Evolutionary conservation across 2,329 filamentous ascomycete species (phyloP), one percentile per base, ranked within the genome.

Genomic region (Epichloe coenophiala): DNA sequence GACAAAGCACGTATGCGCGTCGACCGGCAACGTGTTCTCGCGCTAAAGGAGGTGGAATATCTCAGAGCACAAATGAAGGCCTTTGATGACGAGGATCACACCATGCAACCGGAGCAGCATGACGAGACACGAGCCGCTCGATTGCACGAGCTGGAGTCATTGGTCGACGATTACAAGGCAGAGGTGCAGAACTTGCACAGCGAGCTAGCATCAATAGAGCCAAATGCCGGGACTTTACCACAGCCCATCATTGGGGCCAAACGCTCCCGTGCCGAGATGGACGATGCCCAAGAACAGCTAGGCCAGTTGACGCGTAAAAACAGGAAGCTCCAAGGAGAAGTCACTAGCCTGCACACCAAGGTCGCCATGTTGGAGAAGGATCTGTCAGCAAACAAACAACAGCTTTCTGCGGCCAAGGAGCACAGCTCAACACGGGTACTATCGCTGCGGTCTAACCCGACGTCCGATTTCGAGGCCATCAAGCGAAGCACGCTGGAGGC

Each of bases 21-120:
- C 0, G 91, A 98, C 59, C 78, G 93, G 52, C 91, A 97, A 63
- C 86, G 88, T 52, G 80, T 77, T 1, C 76, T 98, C 7, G 88
- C 90, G 0, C 76, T 88, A 23, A 96, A 96, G 62, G 94, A 98
- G 64, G 88, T 93, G 0, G 90, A 96, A 58, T 95, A 95, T 63
- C 76, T 98, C 6, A 86, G 93, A 21, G 91, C 88, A 0, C 93
- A 98, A 65, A 76, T 97, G 50, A 90, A 90, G 68, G 84, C 86
- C 0, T 85, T 94, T 53, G 88, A 97, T 60, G 78, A 81, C 1
- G 93, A 98, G 65, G 90, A 97, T 60, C 80, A 81, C 49, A 90
- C 90, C 0, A 86, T 96, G 69, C 82, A 91, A 50, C 81, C 87
- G 0, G 86, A 88, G 36, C 81, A 79, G 42, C 84, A 86, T 49